Conservation (phyloP, 805 yeast species). For the Candida coleopterorum region DNA sequence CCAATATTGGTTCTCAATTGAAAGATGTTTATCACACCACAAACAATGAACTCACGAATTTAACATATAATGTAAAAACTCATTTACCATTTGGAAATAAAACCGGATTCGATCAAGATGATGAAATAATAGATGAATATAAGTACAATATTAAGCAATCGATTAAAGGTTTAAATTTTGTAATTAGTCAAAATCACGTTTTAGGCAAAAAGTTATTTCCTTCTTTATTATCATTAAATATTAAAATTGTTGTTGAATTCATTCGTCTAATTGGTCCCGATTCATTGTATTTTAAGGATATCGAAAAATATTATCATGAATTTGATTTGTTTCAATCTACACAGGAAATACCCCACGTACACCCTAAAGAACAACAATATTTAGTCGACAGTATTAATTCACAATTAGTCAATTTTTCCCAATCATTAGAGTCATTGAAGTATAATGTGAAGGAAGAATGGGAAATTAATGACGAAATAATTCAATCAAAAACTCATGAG, state of each 20-base stretch:
- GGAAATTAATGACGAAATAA: slow-evolving; percentile 21
- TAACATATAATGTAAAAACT: slow-evolving; percentile 8
- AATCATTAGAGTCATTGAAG: slow-evolving; percentile 17
- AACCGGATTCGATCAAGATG: slow-evolving; percentile 25
- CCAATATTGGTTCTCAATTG: slow-evolving; percentile 5
- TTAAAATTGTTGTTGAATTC: slow-evolving; percentile 26
- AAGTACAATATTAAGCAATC: slow-evolving; percentile 39
- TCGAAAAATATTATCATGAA: slow-evolving; percentile 24
- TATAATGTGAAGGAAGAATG: slow-evolving; percentile 16
- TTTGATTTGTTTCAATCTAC: slow-evolving; percentile 25
- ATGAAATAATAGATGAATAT: slow-evolving; percentile 37
- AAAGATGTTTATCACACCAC: slow-evolving; percentile 9
- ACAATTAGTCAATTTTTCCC: slow-evolving; percentile 24
- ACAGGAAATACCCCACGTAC: slow-evolving; percentile 26
- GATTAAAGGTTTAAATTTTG: slow-evolving; percentile 40
- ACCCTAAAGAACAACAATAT: slow-evolving; percentile 32
- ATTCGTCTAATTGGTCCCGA: slow-evolving; percentile 26
- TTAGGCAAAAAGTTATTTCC: slow-evolving; percentile 24
- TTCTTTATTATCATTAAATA: slow-evolving; percentile 26
- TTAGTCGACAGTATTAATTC: slow-evolving; percentile 19
- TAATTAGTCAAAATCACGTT: slow-evolving; percentile 23
- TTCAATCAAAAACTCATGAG: slow-evolving; percentile 31
- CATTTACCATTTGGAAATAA: slow-evolving; percentile 10
- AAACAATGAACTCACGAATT: slow-evolving; percentile 4
- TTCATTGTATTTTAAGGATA: slow-evolving; percentile 33